Base-by-base conservation (phyloP, 768 basidiomycete genomes). In the Amanita jacksonii region DNA sequence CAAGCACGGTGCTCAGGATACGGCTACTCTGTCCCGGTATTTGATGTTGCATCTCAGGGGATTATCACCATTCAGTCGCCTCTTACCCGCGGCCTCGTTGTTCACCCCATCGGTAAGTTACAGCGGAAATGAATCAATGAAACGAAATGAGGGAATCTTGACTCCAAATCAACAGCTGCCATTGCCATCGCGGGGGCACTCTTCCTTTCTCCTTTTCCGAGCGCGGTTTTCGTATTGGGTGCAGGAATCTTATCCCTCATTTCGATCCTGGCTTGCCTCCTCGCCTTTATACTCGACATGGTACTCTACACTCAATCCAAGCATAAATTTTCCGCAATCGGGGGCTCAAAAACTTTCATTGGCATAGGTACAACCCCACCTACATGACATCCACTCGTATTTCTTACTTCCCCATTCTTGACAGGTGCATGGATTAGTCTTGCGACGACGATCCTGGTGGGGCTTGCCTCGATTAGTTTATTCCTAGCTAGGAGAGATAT, bases 361-460 rank as follows among this genome's bases (percentile, higher is more conserved):
- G 81, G 69, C 4, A 76, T 77, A 48, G 86, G 85, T 86, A 52
- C 48, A 70, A 20, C 49, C 48, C 28, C 28, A 23, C 34, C 41
- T 31, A n/a, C n/a, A n/a, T n/a, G 12, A 28, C 8, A 41, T n/a
- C 20, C 27, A 41, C 13, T n/a, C 25, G 2, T 28, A 23, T 23
- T 34, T 27, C 22, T 33, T 24, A 38, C 34, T 15, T 31, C 23
- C 25, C 15, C 20, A n/a, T 32, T 25, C 15, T 12, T 25, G 37
- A n/a, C 48, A 81, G 83, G 73, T 7, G 85, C 86, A 58, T 87
- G 85, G 85, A 57, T 87, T 58, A 85, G 81, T 1, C 76, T 87
- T 52, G 75, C 70, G 15, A 59, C 77, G 9, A 62, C 86, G 55
- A 62, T 86, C 50, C 70, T 86, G 4, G 70, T 79, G 24, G 59